These are phyloP conservation scores for Botrytis medusae DNA, from an alignment of 2,329 filamentous ascomycete species.

Conservation along the genomic window DNA sequence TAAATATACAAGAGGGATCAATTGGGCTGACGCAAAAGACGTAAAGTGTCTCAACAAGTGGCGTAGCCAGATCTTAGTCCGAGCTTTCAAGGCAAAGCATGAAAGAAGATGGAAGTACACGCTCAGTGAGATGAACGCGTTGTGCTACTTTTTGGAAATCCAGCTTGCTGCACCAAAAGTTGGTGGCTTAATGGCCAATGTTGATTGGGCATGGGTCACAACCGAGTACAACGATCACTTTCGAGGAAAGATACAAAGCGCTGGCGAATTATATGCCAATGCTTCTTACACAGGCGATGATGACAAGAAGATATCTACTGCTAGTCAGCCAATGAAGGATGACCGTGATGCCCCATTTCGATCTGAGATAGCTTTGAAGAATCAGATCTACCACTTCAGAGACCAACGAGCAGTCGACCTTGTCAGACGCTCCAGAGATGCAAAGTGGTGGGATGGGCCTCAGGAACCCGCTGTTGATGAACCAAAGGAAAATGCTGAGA, in stretches of 20 bases:
- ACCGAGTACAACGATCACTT: background rate
- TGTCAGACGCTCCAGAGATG: background rate
- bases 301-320: background rate
- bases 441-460: background rate
- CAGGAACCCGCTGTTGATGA: background rate
- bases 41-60: constrained; percentile 9
- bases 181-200: background rate
- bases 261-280: background rate
- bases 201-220: background rate
- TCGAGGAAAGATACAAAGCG: background rate
- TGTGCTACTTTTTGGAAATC: background rate
- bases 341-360: background rate
- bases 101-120: constrained; percentile 1
- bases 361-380: background rate
- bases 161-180: background rate
- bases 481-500: background rate
- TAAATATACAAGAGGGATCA: background rate
- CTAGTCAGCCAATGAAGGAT: background rate
- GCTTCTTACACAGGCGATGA: background rate
- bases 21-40: background rate
- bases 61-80: background rate
- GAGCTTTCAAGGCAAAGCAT: background rate
- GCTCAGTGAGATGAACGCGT: background rate
- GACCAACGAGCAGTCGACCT: background rate
- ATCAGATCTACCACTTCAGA: background rate